Base-by-base conservation (phyloP, 2,329 filamentous ascomycete species). In the Ustilaginoidea virens region DNA sequence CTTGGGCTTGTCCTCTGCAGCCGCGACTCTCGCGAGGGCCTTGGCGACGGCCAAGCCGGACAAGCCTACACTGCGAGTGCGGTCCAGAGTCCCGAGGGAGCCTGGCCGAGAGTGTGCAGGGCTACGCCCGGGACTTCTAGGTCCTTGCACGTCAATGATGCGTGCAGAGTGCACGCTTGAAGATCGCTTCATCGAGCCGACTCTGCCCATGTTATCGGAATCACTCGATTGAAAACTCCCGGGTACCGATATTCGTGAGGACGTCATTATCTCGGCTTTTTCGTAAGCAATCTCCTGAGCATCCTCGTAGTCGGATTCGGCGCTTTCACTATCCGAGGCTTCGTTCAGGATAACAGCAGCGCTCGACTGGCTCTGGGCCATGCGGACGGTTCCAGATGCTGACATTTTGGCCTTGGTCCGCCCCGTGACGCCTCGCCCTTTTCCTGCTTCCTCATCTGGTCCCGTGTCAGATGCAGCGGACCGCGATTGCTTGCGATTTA, bases 211-310 rank as follows among this genome's bases (percentile, higher is more conserved):
- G 7, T 69, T 49, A 6, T 71, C 66, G 1, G 65, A 65, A 2
- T 51, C 47, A 3, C 61, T 51, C 2, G 63, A 61, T 1, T 65
- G 67, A 18, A 56, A 57, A 37, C 60, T 59, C 19, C 64, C 64
- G 17, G 58, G 57, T 16, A 70, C 58, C 4, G 68, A 73, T 7
- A 73, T 55, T 20, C 68, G 56, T 4, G 66, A 60, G 0, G 67
- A 69, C 0, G 63, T 72, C 31, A 73, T 37, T 17, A 73, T 67
- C 39, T 70, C 56, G 3, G 66, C 63, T 39, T 69, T 60, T 60
- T 80, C 66, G 45, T 69, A 54, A 46, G 56, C 41, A 14, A 38
- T 36, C 45, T 66, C 39, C 41, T 61, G 48, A 39, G 68, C 50
- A 35, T 63, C 42, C 38, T 66, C 28, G 54, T 33, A 34, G 5